Conservation (phyloP, 495 filamentous ascomycete species). For the Talaromyces nanjingensis region DNA sequence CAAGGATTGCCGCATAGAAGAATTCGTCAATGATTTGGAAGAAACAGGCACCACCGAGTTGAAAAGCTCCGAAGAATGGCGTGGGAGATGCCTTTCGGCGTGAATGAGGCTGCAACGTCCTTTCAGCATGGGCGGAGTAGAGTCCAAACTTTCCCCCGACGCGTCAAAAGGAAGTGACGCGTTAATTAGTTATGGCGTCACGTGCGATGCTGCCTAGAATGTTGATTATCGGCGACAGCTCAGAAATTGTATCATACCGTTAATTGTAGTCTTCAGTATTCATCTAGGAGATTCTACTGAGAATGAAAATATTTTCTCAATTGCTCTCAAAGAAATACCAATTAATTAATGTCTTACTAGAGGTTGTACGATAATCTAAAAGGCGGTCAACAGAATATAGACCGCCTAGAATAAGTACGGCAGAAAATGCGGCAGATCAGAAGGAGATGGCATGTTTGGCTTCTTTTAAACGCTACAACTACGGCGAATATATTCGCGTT, state of each 20-base stretch:
- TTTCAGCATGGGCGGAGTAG: not conserved
- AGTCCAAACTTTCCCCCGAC: not conserved
- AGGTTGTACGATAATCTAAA: not conserved
- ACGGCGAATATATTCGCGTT: not conserved
- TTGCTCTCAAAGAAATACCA: not conserved
- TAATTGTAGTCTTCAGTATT: not conserved
- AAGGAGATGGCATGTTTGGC: not conserved
- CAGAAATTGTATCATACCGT: not conserved
- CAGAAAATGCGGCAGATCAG: slow-evolving; percentile 12
- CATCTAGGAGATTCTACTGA: not conserved
- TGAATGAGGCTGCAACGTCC: not conserved
- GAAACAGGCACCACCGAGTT: not conserved
- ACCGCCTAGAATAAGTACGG: slow-evolving; percentile 2
- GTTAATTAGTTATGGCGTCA: slow-evolving; percentile 9
- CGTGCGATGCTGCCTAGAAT: not conserved
- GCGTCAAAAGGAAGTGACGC: slow-evolving; percentile 2
- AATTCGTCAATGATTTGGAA: not conserved
- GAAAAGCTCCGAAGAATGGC: not conserved
- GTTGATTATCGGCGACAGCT: not conserved
- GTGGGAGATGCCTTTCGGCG: not conserved
- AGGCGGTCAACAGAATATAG: slow-evolving; percentile 11
- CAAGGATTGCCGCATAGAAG: slow-evolving; percentile 24
- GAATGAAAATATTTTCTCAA: not conserved
- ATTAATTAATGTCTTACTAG: not conserved
- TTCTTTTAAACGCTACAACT: not conserved